Evolutionary conservation across 768 basidiomycete genomes (phyloP).

Genomic region (Lactarius hatsudake): DNA sequence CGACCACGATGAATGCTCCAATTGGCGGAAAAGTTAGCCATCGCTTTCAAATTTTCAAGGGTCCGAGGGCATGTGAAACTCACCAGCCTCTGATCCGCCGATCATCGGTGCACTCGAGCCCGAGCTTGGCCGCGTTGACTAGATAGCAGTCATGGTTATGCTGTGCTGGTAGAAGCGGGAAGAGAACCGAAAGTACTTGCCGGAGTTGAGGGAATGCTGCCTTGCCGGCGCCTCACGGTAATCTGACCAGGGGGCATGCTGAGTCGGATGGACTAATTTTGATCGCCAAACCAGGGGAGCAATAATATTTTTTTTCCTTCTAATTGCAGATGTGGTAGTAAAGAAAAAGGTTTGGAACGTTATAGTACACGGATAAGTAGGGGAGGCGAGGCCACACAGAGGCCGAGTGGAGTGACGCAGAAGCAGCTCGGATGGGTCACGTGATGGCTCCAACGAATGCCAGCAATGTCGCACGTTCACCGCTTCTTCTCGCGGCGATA

Average conservation of each 20-base stretch:
- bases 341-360: not conserved
- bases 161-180: not conserved
- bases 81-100: slow-evolving; percentile 26
- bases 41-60: not conserved
- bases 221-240: slow-evolving; percentile 3
- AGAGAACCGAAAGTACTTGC: slow-evolving; percentile 8
- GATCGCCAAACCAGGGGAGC: not conserved
- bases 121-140: not conserved
- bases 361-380: not conserved
- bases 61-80: not conserved
- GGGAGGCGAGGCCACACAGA: not conserved
- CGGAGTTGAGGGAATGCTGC: not conserved
- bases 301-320: not conserved
- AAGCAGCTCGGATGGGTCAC: not conserved
- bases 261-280: not conserved
- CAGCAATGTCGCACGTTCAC: not conserved
- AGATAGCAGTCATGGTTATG: slow-evolving; percentile 5
- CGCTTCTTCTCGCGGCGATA: not conserved
- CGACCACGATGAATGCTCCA: slow-evolving; percentile 51
- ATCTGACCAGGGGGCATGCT: not conserved
- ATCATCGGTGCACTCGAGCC: slow-evolving; percentile 17
- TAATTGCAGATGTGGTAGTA: not conserved
- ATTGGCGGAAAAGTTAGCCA: not conserved
- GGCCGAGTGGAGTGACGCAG: not conserved
- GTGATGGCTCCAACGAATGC: not conserved